Base-by-base conservation (phyloP, 441 rosid species). In the Syzygium syzygioides region DNA sequence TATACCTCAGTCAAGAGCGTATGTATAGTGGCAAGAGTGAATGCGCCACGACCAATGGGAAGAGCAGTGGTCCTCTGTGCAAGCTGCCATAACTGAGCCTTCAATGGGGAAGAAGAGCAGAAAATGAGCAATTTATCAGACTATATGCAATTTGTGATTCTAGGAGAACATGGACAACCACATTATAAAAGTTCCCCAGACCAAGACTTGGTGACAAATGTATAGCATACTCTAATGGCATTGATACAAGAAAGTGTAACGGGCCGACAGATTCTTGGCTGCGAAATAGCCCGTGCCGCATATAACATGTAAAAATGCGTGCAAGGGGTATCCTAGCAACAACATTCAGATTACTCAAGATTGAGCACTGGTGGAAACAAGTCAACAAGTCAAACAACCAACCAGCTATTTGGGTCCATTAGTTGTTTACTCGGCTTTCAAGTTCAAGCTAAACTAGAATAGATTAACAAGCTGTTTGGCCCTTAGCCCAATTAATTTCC, bases 21-120 rank as follows among this genome's bases (percentile, higher is more conserved):
- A 91, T 94, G 94, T 90, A 97, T 97, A 41, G 99, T 97, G 87
- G 97, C 97, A 87, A 97, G 95, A 89, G 99, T 97, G 90, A 98
- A 98, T 92, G 99, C 99, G 86, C 99, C 99, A 86, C 98, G 99
- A 86, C 99, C 99, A 89, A 96, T 89, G 90, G 99, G 99, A 92
- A 97, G 99, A 89, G 99, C 96, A 89, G 99, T 97, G 85, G 99
- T 98, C 93, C 99, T 96, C 89, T 98, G 99, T 85, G 99, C 99
- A 90, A 96, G 93, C 87, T 95, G 97, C 99, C 99, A 98, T 88
- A 98, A 95, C 91, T 98, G 99, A 92, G 96, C 98, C 99, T 98
- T 91, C 86, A 86, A 86, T 91, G 89, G 89, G 71, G 89, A 88
- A 91, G 56, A 32, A 85, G 62, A 85, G 60, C 60, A 90, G 86